phyloP scores from a whole-genome alignment of 1,284 basidiomycete species.

The Cryptococcus jaspeensis region DNA sequence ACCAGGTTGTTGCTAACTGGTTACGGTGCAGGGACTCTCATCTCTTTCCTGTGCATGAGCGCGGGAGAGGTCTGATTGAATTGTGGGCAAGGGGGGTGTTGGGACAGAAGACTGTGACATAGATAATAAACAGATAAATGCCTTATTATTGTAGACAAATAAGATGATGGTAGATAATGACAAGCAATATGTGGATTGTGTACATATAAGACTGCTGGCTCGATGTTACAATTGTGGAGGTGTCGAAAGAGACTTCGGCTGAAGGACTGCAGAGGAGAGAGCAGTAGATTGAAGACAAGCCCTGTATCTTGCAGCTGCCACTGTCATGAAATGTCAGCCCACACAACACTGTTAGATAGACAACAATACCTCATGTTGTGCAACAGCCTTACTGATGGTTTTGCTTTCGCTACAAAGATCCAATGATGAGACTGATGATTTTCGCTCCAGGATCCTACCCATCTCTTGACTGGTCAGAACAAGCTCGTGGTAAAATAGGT shows the following conservation, averaged over 20 bases:
- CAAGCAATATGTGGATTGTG: neutral
- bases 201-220: no score
- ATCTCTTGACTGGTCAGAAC: conserved; percentile 5
- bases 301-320: conserved; percentile 2
- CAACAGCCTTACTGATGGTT: conserved; percentile 9
- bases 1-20: neutral
- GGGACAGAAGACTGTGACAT: neutral
- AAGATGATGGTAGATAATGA: neutral
- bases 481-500: neutral
- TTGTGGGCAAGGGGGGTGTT: conserved; percentile 34
- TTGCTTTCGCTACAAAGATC: conserved; percentile 4
- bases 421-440: conserved; percentile 8
- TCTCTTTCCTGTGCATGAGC: conserved; percentile 37
- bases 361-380: neutral
- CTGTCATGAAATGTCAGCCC: neutral
- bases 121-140: no score
- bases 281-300: no score
- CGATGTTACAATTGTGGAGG: no score
- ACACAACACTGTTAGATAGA: neutral
- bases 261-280: no score
- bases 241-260: no score
- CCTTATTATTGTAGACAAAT: neutral
- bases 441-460: conserved; percentile 11
- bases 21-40: conserved; percentile 30
- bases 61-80: conserved; percentile 39